Conservation (phyloP, 2,329 filamentous ascomycete species). For the Cladophialophora exuberans region DNA sequence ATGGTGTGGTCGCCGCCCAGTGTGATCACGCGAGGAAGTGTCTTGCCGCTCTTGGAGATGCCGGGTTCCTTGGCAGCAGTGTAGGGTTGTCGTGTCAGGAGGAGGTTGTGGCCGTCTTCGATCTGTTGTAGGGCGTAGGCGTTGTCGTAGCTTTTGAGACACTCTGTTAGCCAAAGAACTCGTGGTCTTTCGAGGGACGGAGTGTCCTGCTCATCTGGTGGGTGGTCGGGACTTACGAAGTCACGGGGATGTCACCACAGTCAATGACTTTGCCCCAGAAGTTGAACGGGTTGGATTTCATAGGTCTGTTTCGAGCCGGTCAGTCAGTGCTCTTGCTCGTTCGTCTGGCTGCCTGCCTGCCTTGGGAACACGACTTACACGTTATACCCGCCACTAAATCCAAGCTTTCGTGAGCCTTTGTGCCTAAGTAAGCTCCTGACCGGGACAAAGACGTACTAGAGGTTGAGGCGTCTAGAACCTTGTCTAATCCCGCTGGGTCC, state of each 20-base stretch:
- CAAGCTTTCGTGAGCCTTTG: constrained; percentile 51
- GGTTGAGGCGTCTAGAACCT: constrained; percentile 81
- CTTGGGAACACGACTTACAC: constrained; percentile 48
- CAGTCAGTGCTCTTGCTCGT: not conserved
- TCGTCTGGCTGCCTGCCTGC: not conserved
- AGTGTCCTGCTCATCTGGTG: not conserved
- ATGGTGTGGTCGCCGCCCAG: constrained; percentile 56
- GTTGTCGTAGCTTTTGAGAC: constrained; percentile 72
- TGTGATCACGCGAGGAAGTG: constrained; percentile 79
- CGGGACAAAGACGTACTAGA: constrained; percentile 68
- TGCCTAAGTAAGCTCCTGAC: constrained; percentile 33
- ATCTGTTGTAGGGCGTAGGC: constrained; percentile 80
- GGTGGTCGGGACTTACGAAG: constrained; percentile 63
- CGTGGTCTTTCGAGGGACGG: not conserved
- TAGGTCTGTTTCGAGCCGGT: constrained; percentile 46
- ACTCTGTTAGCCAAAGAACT: too few species aligned
- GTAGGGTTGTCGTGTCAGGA: constrained; percentile 70
- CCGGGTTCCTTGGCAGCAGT: constrained; percentile 70
- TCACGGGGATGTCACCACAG: constrained; percentile 83
- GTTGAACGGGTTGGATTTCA: constrained; percentile 78
- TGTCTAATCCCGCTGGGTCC: constrained; percentile 84
- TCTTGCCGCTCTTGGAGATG: constrained; percentile 72
- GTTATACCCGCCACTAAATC: constrained; percentile 79
- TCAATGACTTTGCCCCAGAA: constrained; percentile 80
- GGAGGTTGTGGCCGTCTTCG: constrained; percentile 78